Evolutionary conservation across 2,329 filamentous ascomycete genomes (phyloP), one percentile per base, ranked within the genome.

Genomic region (Xylaria sp.): DNA sequence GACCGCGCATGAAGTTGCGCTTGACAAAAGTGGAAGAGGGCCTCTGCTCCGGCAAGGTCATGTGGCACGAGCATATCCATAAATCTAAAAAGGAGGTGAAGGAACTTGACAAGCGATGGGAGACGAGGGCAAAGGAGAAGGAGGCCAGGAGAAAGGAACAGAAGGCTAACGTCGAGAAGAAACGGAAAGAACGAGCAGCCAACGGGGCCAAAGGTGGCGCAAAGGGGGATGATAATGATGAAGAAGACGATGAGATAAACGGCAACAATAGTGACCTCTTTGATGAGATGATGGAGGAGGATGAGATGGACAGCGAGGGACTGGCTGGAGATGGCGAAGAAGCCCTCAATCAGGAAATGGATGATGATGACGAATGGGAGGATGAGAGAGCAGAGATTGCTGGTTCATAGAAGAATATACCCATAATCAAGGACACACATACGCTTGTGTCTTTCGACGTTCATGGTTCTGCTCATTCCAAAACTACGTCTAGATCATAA

Each of bases 11-110:
- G 91, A 91, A 89, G 68, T 83, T 99, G 46, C 89, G 95, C 36
- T 84, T 99, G 81, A 94, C 93, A 63, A 99, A 99, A 83, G 94
- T 99, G 4, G 96, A 99, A 78, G 96, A 99, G 74, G 96, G 95
- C 1, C 81, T 98, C 7, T 97, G 94, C 75, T 87, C 88, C 30
- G 96, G 96, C 58, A 96, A 93, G 78, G 87, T 97, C 65, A 93
- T 99, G 92, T 99, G 96, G 96, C 96, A 99, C 80, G 94, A 97
- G 78, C 97, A 93, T 77, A 90, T 98, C 61, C 88, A 91, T 78
- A 99, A 99, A 85, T 89, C 89, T 7, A 89, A 89, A 73, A 86
- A 88, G 20, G 94, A 99, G 79, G 83, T 93, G 65, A 87, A 90
- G 77, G 88, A 91, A 71, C 81, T 97, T 74, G 94, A 98, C 73